These are phyloP conservation scores for Rhodofomes roseus DNA, from an alignment of 1,284 basidiomycete species.

Conservation along the genomic window DNA sequence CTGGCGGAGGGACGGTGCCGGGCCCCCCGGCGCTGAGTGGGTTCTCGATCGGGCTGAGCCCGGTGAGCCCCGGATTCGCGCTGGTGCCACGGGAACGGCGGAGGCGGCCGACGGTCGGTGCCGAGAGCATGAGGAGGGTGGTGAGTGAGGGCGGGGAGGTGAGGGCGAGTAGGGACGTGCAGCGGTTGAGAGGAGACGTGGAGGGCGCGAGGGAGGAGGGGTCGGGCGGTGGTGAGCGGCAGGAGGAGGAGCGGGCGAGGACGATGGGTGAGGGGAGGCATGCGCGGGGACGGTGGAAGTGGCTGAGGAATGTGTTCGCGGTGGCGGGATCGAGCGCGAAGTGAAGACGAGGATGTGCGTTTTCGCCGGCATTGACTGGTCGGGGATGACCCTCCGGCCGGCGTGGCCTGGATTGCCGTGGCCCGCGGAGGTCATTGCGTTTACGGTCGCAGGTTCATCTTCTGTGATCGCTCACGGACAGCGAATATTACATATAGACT, in stretches of 20 bases:
- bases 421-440: not conserved
- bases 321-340: slow-evolving; percentile 5
- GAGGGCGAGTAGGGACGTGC: slow-evolving; percentile 4
- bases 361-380: too few species aligned
- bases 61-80: slow-evolving; percentile 69
- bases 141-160: slow-evolving; percentile 10
- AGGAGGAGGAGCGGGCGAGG: slow-evolving; percentile 1
- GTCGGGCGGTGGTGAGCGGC: not conserved
- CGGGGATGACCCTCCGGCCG: too few species aligned
- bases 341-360: not conserved
- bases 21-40: slow-evolving; percentile 35
- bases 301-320: slow-evolving; percentile 28
- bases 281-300: slow-evolving; percentile 31
- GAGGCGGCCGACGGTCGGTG: slow-evolving; percentile 20
- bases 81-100: slow-evolving; percentile 53
- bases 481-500: not conserved
- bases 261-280: slow-evolving; percentile 1
- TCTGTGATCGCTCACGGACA: not conserved
- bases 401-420: too few species aligned
- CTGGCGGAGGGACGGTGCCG: slow-evolving; percentile 19
- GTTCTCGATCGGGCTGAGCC: slow-evolving; percentile 71
- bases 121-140: slow-evolving; percentile 21
- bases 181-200: slow-evolving; percentile 18
- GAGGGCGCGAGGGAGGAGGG: slow-evolving; percentile 10
- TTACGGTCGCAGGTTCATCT: not conserved